Evolutionary conservation across 345 rosid species (phyloP).

Genomic region (Eucalyptus brandiana): DNA sequence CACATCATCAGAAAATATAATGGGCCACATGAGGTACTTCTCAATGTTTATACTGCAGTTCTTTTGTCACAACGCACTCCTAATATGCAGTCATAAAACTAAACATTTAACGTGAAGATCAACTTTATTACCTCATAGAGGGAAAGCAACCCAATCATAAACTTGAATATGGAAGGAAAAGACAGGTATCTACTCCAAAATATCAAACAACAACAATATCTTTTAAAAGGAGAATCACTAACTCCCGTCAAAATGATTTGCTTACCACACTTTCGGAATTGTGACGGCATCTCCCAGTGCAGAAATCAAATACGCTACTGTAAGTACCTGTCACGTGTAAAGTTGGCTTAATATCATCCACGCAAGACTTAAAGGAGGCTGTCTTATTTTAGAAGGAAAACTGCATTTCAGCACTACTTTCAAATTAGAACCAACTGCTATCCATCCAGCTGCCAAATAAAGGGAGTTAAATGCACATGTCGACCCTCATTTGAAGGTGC

Average conservation of each 20-base stretch:
- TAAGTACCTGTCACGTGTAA: conserved; percentile 43
- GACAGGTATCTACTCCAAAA: background rate
- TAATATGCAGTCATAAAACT: background rate
- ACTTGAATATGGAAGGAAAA: background rate
- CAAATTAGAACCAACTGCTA: background rate
- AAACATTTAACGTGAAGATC: background rate
- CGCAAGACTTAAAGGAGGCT: background rate
- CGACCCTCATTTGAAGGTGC: background rate
- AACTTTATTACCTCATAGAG: background rate
- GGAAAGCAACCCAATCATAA: background rate
- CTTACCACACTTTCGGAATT: conserved; percentile 92
- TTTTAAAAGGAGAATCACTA: background rate
- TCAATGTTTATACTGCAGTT: background rate
- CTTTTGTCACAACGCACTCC: background rate
- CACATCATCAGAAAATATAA: background rate
- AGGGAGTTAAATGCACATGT: background rate
- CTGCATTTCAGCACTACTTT: background rate
- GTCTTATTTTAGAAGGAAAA: background rate
- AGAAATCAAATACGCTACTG: conserved; percentile 70
- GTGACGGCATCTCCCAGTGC: conserved; percentile 95
- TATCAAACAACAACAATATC: background rate
- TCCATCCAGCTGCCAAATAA: background rate
- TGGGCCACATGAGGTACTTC: background rate
- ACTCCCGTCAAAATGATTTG: background rate
- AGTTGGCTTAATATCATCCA: background rate